A percentile compares a stretch with the other conserved stretches of the same genome.
Evolutionary conservation across 345 rosid genomes (phyloP).

Genomic region (Camelina laxa): DNA sequence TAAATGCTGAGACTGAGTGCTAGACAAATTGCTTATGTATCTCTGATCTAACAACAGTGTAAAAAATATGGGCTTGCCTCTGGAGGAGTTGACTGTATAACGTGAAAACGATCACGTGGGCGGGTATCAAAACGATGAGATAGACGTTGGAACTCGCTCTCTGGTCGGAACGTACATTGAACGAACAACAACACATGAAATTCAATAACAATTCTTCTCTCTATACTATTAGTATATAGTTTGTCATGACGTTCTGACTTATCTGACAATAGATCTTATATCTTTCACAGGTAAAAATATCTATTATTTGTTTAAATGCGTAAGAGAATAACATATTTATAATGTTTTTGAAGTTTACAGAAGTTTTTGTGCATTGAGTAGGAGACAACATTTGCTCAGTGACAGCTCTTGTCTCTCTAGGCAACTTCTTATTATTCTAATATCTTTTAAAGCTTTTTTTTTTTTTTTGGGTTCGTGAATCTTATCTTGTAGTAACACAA

Average conservation of each 20-base stretch:
- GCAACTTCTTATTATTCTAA: conserved; percentile 34
- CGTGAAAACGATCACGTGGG: conserved; percentile 42
- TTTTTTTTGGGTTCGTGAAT: conserved; percentile 14
- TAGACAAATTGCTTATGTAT: too few relatives aligned
- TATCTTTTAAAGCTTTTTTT: not conserved
- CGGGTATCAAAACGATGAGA: conserved; percentile 45
- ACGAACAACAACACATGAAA: conserved; percentile 35
- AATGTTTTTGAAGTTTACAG: conserved; percentile 20
- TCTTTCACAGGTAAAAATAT: not conserved
- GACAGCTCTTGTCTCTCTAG: conserved; percentile 41
- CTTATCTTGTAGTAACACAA: conserved; percentile 3
- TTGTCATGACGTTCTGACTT: conserved; percentile 20
- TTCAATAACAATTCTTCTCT: conserved; percentile 26
- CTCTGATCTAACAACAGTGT: not conserved
- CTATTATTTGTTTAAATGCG: not conserved
- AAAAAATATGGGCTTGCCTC: not conserved
- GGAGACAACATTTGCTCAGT: conserved; percentile 43
- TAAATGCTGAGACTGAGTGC: not conserved
- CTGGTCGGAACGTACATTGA: conserved; percentile 39
- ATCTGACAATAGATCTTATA: conserved; percentile 17
- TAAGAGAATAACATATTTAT: conserved; percentile 17
- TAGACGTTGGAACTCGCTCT: conserved; percentile 43
- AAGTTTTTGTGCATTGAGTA: conserved; percentile 35
- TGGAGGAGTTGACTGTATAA: conserved; percentile 35
- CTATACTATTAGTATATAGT: not conserved